Conservation (phyloP, 768 basidiomycete species). For the Hydnum rufescens region DNA sequence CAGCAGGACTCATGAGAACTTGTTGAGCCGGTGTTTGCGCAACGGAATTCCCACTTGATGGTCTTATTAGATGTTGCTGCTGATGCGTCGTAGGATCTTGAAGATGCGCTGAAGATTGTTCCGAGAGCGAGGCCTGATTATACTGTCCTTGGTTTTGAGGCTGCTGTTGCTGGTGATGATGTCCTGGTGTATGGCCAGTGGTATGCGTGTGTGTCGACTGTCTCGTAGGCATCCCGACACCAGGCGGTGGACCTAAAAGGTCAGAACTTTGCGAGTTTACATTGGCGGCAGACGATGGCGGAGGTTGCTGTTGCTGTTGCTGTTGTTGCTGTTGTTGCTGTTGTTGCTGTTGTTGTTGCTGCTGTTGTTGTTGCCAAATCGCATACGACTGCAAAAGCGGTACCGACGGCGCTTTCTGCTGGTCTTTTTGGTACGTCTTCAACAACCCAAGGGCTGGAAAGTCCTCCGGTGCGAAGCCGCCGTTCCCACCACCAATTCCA, state of each 20-base stretch:
- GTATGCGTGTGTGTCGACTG: constrained; percentile 3
- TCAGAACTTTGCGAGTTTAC: constrained; percentile 4
- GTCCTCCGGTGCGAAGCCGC: constrained; percentile 68
- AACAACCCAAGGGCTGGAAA: constrained; percentile 54
- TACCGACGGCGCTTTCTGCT: not conserved
- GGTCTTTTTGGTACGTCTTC: constrained; percentile 1
- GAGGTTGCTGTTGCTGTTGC: constrained; percentile 19
- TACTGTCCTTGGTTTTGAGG: no score
- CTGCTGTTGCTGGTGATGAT: no score
- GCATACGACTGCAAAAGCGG: constrained; percentile 5
- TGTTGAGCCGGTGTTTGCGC: constrained; percentile 88
- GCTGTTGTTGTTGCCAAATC: no score
- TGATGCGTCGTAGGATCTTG: no score
- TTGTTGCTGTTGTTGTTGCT: not conserved
- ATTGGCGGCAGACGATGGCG: constrained; percentile 16
- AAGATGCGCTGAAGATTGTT: no score
- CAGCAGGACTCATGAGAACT: constrained; percentile 77
- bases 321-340: not conserved
- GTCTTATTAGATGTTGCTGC: no score
- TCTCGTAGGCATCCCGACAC: not conserved
- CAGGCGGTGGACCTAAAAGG: constrained; percentile 1
- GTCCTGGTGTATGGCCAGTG: no score
- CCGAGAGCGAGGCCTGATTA: no score
- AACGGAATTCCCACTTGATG: no score
- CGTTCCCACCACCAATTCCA: constrained; percentile 21